Evolutionary conservation across 805 yeast species (phyloP).

Genomic region (Ogataea paraovalis): DNA sequence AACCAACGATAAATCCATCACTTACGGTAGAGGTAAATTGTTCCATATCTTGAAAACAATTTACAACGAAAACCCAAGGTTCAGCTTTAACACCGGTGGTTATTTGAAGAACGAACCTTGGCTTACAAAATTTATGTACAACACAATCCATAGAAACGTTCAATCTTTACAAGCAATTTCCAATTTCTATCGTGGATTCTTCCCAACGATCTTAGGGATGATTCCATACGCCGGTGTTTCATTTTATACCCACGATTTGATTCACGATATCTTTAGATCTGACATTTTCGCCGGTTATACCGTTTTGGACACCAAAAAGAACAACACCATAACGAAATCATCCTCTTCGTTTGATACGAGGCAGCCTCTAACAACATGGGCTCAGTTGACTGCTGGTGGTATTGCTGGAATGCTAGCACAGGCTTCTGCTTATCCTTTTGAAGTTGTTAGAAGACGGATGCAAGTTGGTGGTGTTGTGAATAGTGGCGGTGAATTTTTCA

Average conservation of each 20-base stretch:
- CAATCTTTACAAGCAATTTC: slow-evolving; percentile 37
- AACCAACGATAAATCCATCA: slow-evolving; percentile 40
- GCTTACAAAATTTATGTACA: slow-evolving; percentile 28
- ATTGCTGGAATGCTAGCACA: slow-evolving; percentile 94
- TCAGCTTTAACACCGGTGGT: slow-evolving; percentile 27
- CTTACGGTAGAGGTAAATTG: slow-evolving; percentile 30
- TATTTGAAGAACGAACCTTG: slow-evolving; percentile 23
- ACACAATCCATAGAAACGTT: slow-evolving; percentile 28
- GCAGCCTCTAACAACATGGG: slow-evolving; percentile 79
- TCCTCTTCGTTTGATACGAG: slow-evolving; percentile 42
- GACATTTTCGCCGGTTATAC: slow-evolving; percentile 50
- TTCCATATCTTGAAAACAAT: slow-evolving; percentile 18
- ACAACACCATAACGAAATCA: slow-evolving; percentile 20
- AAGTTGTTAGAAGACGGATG: slow-evolving; percentile 89
- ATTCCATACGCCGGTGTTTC: slow-evolving; percentile 98
- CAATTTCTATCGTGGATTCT: slow-evolving; percentile 91
- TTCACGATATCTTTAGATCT: slow-evolving; percentile 84
- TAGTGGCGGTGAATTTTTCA: slow-evolving; percentile 49
- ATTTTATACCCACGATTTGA: slow-evolving; percentile 49
- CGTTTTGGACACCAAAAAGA: slow-evolving; percentile 26
- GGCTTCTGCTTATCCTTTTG: slow-evolving; percentile 92
- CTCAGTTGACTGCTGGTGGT: slow-evolving; percentile 92
- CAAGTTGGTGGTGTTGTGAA: slow-evolving; percentile 85
- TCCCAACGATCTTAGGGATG: slow-evolving; percentile 93
- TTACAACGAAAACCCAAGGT: slow-evolving; percentile 31